Evolutionary conservation across 2,329 filamentous ascomycete species (phyloP).

Genomic region (Xylaria sp.): DNA sequence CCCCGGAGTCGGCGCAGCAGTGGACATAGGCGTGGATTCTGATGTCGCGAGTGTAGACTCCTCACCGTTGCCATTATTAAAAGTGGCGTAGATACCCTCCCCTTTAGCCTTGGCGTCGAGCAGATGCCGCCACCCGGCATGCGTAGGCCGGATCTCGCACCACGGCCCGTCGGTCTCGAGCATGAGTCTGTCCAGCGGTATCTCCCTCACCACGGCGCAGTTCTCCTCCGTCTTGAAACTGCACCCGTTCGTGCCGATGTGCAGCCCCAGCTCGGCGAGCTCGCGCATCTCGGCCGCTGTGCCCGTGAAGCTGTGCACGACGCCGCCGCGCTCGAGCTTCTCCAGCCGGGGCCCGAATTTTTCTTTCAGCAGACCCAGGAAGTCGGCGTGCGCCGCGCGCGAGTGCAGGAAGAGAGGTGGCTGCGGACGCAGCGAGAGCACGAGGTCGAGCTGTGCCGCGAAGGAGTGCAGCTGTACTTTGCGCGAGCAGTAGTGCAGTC

Average conservation of each 20-base stretch:
- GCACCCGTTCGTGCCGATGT: conserved; percentile 96
- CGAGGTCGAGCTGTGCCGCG: conserved; percentile 81
- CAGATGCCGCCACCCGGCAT: conserved; percentile 82
- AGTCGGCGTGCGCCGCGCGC: conserved; percentile 86
- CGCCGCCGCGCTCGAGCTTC: conserved; percentile 76
- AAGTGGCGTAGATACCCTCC: conserved; percentile 27
- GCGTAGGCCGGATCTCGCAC: conserved; percentile 92
- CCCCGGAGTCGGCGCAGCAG: conserved; percentile 41
- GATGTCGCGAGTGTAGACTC: conserved; percentile 15
- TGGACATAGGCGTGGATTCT: conserved; percentile 30
- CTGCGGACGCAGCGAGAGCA: conserved; percentile 73
- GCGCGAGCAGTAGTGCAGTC: conserved; percentile 82
- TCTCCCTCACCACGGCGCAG: conserved; percentile 80
- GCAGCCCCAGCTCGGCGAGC: conserved; percentile 81
- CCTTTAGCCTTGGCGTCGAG: conserved; percentile 53
- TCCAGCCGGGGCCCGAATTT: conserved; percentile 69
- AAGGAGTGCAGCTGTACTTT: conserved; percentile 88
- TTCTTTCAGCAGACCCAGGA: conserved; percentile 75
- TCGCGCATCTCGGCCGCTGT: conserved; percentile 84
- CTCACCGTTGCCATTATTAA: conserved; percentile 12
- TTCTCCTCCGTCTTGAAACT: conserved; percentile 96
- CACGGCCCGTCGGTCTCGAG: conserved; percentile 98
- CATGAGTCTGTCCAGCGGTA: conserved; percentile 84
- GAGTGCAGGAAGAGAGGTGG: conserved; percentile 94
- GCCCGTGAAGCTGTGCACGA: conserved; percentile 96